Conservation (phyloP, 1,284 basidiomycete genomes). For the Irpex rosettiformis region DNA sequence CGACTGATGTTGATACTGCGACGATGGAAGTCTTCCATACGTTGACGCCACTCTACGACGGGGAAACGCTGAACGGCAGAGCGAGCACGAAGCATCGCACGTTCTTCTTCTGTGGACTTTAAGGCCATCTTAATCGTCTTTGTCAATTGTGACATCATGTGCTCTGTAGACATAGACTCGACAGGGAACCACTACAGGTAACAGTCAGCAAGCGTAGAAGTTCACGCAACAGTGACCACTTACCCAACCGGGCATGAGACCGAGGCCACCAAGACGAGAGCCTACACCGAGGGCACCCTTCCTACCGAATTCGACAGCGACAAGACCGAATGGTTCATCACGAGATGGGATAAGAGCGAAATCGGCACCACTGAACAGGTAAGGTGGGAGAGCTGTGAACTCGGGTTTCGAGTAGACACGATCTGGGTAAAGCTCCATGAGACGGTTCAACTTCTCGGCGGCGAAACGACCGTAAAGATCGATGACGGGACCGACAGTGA, state of each 20-base stretch:
- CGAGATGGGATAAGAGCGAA: conserved; percentile 92
- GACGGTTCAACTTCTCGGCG: conserved; percentile 84
- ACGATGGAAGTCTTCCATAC: conserved; percentile 90
- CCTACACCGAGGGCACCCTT: conserved; percentile 95
- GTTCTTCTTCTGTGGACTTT: conserved; percentile 86
- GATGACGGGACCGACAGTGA: conserved; percentile 89
- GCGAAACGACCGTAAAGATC: conserved; percentile 93
- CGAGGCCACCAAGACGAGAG: conserved; percentile 87
- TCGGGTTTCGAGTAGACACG: conserved; percentile 92
- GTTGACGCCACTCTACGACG: conserved; percentile 93
- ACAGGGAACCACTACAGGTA: conserved; percentile 85
- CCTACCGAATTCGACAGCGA: conserved; percentile 92
- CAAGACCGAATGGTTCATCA: conserved; percentile 92
- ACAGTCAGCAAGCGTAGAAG: conserved; percentile 3
- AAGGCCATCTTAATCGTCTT: conserved; percentile 93
- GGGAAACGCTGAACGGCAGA: conserved; percentile 95
- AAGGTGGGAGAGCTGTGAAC: conserved; percentile 90
- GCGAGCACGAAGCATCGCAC: conserved; percentile 86
- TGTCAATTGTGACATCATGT: conserved; percentile 92
- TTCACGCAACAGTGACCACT: conserved; percentile 28
- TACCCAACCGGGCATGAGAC: conserved; percentile 96
- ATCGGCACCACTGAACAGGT: conserved; percentile 90
- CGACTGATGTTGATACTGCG: conserved; percentile 78
- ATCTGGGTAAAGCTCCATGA: conserved; percentile 94
- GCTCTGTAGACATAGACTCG: conserved; percentile 84